phyloP scores from a whole-genome alignment of 176 grass and related monocot species.

The Secale cereale region DNA sequence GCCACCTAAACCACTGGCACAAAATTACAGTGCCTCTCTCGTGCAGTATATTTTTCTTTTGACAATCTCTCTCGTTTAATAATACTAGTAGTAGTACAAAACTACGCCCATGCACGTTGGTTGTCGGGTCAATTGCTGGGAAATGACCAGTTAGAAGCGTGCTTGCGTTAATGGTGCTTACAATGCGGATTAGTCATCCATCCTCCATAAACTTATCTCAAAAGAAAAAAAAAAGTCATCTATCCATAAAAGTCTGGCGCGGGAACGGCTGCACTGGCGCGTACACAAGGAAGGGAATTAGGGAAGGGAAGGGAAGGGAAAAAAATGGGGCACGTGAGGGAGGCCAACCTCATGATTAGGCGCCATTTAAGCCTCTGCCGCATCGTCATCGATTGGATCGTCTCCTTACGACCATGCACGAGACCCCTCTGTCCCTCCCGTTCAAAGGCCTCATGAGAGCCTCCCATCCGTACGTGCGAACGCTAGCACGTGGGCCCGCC shows the following conservation, averaged over 20 bases:
- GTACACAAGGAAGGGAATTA: too few relatives aligned
- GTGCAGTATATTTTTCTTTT: too few relatives aligned
- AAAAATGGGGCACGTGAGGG: constrained; percentile 48
- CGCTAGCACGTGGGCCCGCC: constrained; percentile 7
- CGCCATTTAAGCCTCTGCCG: constrained; percentile 68
- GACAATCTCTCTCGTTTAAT: too few relatives aligned
- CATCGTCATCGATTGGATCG: background rate
- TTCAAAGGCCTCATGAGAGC: constrained; percentile 38
- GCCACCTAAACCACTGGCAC: constrained; percentile 2
- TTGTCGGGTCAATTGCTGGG: background rate
- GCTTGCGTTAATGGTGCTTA: background rate
- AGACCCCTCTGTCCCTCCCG: constrained; percentile 13
- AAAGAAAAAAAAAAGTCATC: too few relatives aligned
- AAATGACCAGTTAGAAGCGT: background rate
- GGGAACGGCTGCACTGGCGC: too few relatives aligned
- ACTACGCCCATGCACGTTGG: background rate
- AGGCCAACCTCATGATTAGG: constrained; percentile 65
- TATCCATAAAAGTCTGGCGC: too few relatives aligned
- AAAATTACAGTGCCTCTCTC: background rate
- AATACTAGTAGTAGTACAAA: too few relatives aligned
- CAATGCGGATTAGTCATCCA: too few relatives aligned
- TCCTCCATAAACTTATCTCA: too few relatives aligned
- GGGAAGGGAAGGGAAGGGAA: background rate
- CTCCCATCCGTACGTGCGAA: constrained; percentile 2
- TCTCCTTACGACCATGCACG: background rate